Percentiles rank a stretch among this genome's conserved stretches.
phyloP scores from a whole-genome alignment of 2,329 filamentous ascomycete species.

The Cladophialophora psammophila region DNA sequence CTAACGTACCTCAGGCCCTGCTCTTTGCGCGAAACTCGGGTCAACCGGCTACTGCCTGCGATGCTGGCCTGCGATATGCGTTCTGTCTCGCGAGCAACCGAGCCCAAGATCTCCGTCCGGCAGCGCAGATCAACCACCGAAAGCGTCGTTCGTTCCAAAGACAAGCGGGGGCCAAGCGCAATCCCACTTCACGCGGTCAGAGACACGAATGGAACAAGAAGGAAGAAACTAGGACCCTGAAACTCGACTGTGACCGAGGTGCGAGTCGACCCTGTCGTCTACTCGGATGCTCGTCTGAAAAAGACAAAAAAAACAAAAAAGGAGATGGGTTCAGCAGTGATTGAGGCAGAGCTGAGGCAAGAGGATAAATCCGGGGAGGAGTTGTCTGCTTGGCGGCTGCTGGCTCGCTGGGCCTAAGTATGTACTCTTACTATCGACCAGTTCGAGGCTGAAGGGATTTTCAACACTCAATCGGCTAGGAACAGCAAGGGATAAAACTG shows the following conservation, averaged over 20 bases:
- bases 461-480: slow-evolving; percentile 4
- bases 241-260: slow-evolving; percentile 4
- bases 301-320: not conserved
- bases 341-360: slow-evolving; percentile 12
- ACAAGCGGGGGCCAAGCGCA: slow-evolving; percentile 23
- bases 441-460: slow-evolving; percentile 8
- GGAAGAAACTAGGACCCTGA: slow-evolving; percentile 19
- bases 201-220: slow-evolving; percentile 21
- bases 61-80: slow-evolving; percentile 17
- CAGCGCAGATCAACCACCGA: slow-evolving; percentile 31
- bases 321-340: not conserved
- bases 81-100: slow-evolving; percentile 23
- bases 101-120: slow-evolving; percentile 25
- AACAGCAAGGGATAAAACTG: slow-evolving; percentile 4
- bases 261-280: slow-evolving; percentile 15
- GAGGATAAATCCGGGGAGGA: not conserved
- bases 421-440: not conserved
- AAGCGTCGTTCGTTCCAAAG: slow-evolving; percentile 20
- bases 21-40: slow-evolving; percentile 24
- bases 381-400: slow-evolving; percentile 2
- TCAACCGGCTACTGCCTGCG: slow-evolving; percentile 28
- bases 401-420: too few species aligned
- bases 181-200: slow-evolving; percentile 19
- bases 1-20: slow-evolving; percentile 13
- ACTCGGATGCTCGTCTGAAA: slow-evolving; percentile 11